Conservation (phyloP, 2,329 filamentous ascomycete genomes). For the Ophioceras dolichostomum region DNA sequence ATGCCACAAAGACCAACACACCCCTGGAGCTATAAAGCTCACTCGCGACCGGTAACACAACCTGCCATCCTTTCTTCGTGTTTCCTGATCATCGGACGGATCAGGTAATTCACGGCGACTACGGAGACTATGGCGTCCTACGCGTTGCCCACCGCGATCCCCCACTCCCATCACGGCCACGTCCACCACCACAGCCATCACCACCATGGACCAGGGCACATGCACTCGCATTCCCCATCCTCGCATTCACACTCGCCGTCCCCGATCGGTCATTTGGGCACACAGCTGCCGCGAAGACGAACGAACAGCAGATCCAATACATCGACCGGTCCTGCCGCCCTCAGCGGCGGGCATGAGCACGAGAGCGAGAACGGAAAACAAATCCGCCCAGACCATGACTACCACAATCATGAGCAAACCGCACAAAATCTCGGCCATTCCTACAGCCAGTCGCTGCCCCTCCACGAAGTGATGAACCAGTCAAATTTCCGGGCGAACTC, state of each 20-base stretch:
- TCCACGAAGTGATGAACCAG: slow-evolving; percentile 16
- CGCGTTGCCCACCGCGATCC: slow-evolving; percentile 36
- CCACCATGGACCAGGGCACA: slow-evolving; percentile 14
- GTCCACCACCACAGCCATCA: no score
- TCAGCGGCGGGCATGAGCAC: no score
- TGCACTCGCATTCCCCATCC: slow-evolving; percentile 25
- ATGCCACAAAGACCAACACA: neutral
- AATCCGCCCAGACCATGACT: slow-evolving; percentile 15
- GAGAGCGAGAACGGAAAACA: no score
- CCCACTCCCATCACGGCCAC: slow-evolving; percentile 31
- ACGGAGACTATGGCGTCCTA: slow-evolving; percentile 44
- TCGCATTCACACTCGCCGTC: slow-evolving; percentile 24
- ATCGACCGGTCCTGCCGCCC: slow-evolving; percentile 15
- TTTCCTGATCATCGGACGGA: no score
- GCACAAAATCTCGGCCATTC: slow-evolving; percentile 20
- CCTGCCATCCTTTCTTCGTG: no score
- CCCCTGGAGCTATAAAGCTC: neutral
- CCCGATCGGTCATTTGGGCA: slow-evolving; percentile 25
- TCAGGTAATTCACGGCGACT: no score
- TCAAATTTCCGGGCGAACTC: slow-evolving; percentile 21
- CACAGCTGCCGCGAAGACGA: slow-evolving; percentile 12
- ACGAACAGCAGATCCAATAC: slow-evolving; percentile 14
- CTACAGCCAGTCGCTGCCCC: slow-evolving; percentile 18
- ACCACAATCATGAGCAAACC: slow-evolving; percentile 17
- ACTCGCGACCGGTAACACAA: neutral